phyloP scores from a whole-genome alignment of 2,329 filamentous ascomycete genomes.

The Fusarium coicis region DNA sequence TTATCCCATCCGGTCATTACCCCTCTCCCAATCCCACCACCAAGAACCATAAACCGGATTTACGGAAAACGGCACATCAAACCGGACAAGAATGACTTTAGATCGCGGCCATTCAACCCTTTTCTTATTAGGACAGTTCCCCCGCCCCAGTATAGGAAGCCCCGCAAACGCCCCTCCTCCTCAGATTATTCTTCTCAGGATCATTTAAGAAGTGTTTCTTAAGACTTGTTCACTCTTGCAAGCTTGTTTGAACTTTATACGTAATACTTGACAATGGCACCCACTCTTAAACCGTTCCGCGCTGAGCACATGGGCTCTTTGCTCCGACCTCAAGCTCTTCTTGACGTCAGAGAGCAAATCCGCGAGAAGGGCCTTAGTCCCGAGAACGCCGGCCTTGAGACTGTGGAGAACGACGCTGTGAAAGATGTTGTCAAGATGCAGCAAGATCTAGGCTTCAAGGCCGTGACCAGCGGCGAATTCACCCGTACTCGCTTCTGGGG shows the following conservation, averaged over 20 bases:
- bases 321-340: slow-evolving; percentile 68
- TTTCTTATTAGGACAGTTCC: slow-evolving; percentile 13
- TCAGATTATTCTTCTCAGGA: background rate
- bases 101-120: slow-evolving; percentile 16
- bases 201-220: background rate
- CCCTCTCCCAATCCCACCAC: slow-evolving; percentile 17
- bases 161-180: slow-evolving; percentile 33
- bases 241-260: background rate
- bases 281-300: slow-evolving; percentile 67
- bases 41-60: background rate
- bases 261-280: slow-evolving; percentile 9
- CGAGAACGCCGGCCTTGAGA: slow-evolving; percentile 65
- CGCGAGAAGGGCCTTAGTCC: slow-evolving; percentile 53
- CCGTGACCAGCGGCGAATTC: slow-evolving; percentile 79
- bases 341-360: slow-evolving; percentile 47
- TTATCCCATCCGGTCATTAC: slow-evolving; percentile 1
- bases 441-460: slow-evolving; percentile 72
- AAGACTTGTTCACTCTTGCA: background rate
- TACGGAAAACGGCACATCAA: slow-evolving; percentile 15
- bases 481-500: slow-evolving; percentile 60
- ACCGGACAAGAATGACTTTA: slow-evolving; percentile 10
- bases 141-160: slow-evolving; percentile 22
- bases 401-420: slow-evolving; percentile 66
- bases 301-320: slow-evolving; percentile 82
- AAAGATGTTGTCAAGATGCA: slow-evolving; percentile 73